Percentiles rank a stretch among this genome's conserved stretches.
Evolutionary conservation across 164 flowering plant species (phyloP).

Genomic region (Macadamia integrifolia): DNA sequence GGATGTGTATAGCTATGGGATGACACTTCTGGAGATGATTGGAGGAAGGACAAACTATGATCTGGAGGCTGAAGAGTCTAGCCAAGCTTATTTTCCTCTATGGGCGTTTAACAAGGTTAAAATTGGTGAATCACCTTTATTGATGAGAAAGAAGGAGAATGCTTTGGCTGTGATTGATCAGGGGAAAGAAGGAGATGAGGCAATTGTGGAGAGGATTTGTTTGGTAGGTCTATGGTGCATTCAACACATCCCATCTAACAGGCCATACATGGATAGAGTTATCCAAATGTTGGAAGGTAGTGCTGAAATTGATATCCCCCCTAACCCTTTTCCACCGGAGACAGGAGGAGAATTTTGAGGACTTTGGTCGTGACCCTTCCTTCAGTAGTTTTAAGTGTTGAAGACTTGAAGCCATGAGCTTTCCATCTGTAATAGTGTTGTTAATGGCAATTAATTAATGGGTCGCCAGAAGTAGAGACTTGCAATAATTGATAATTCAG

Average conservation of each 20-base stretch:
- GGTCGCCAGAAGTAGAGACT: no score
- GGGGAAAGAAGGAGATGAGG: not conserved
- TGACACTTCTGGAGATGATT: slow-evolving; percentile 1
- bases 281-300: slow-evolving; percentile 6
- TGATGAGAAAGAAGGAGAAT: not conserved
- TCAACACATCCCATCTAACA: slow-evolving; percentile 7
- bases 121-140: not conserved
- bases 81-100: slow-evolving; percentile 1
- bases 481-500: no score
- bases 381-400: no score
- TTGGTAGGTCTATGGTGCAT: slow-evolving; percentile 9
- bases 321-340: not conserved
- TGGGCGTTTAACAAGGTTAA: slow-evolving; percentile 1
- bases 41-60: slow-evolving; percentile 5
- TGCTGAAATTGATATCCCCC: not conserved
- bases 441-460: no score
- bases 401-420: no score
- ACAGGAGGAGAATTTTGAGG: no score
- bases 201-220: not conserved
- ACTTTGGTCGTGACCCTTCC: no score
- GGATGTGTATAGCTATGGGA: slow-evolving; percentile 5
- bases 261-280: slow-evolving; percentile 4
- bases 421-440: no score
- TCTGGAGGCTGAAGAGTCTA: not conserved
- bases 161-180: no score